Conservation (phyloP, 345 rosid species). For the Cardamine occulta region DNA sequence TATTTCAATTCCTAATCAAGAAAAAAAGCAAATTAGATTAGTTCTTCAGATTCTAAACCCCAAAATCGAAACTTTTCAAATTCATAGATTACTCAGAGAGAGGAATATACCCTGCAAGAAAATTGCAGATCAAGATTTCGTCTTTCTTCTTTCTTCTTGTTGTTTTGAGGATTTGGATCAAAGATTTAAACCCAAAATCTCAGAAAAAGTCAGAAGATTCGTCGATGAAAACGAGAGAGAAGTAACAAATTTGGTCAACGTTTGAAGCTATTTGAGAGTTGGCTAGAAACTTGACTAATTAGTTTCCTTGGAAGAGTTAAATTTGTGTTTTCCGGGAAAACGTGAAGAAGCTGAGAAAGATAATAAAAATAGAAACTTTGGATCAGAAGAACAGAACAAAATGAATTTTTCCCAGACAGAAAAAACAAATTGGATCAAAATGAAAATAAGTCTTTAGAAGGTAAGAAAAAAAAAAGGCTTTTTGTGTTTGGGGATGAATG, state of each 20-base stretch:
- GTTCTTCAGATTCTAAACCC: constrained; percentile 19
- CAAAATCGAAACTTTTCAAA: not conserved
- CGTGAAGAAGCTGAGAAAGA: constrained; percentile 17
- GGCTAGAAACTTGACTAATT: not conserved
- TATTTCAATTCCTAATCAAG: constrained; percentile 27
- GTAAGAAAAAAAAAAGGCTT: not conserved
- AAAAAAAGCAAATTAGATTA: not conserved
- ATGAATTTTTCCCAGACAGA: not conserved
- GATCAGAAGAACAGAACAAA: constrained; percentile 15
- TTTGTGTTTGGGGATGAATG: not conserved
- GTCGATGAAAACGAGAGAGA: constrained; percentile 36
- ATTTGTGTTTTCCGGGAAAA: not conserved
- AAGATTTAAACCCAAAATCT: not conserved
- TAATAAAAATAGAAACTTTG: not conserved
- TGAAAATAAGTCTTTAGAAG: not conserved
- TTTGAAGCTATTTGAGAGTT: constrained; percentile 26
- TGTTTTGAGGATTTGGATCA: constrained; percentile 3
- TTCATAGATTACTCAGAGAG: constrained; percentile 9
- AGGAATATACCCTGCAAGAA: constrained; percentile 10
- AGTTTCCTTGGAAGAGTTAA: constrained; percentile 1
- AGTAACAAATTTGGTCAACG: constrained; percentile 14
- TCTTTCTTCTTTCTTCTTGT: constrained; percentile 10
- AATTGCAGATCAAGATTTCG: constrained; percentile 18
- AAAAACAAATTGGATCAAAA: constrained; percentile 6
- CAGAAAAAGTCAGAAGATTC: constrained; percentile 24